These are phyloP conservation scores for Alternaria ventricosa DNA, from an alignment of 2,329 filamentous ascomycete species.

Conservation along the genomic window DNA sequence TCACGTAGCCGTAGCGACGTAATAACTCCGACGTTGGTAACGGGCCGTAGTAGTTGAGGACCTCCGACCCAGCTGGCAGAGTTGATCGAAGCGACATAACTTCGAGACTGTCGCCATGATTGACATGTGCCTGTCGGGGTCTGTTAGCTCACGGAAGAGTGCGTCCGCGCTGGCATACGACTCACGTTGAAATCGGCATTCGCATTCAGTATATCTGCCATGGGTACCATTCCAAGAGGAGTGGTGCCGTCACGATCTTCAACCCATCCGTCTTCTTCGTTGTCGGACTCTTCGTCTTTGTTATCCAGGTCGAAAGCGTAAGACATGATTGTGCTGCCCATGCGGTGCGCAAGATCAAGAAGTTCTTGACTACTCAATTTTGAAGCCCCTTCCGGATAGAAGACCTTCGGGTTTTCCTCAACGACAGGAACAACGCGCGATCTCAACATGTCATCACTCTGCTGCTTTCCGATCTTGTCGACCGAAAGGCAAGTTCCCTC, in stretches of 20 bases:
- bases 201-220: constrained; percentile 33
- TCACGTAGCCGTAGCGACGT: constrained; percentile 31
- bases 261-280: constrained; percentile 33
- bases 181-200: constrained; percentile 33
- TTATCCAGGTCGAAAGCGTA: constrained; percentile 33
- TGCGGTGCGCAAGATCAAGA: constrained; percentile 26
- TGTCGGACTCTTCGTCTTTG: constrained; percentile 21
- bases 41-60: constrained; percentile 34
- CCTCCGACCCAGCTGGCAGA: constrained; percentile 19
- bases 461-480: constrained; percentile 29
- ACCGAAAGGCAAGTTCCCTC: constrained; percentile 25
- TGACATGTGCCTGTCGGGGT: constrained; percentile 24
- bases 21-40: constrained; percentile 31
- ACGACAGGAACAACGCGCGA: constrained; percentile 23
- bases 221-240: constrained; percentile 34
- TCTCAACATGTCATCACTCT: constrained; percentile 26
- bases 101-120: constrained; percentile 24
- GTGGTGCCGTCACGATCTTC: constrained; percentile 30
- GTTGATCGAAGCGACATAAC: not conserved
- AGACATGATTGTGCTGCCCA: constrained; percentile 33
- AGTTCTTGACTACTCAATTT: constrained; percentile 16
- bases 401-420: constrained; percentile 10
- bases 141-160: not conserved
- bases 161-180: not conserved
- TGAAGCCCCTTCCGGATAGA: constrained; percentile 11